Evolutionary conservation across 1,284 basidiomycete genomes (phyloP).

Genomic region (Apiotrichum sp.): DNA sequence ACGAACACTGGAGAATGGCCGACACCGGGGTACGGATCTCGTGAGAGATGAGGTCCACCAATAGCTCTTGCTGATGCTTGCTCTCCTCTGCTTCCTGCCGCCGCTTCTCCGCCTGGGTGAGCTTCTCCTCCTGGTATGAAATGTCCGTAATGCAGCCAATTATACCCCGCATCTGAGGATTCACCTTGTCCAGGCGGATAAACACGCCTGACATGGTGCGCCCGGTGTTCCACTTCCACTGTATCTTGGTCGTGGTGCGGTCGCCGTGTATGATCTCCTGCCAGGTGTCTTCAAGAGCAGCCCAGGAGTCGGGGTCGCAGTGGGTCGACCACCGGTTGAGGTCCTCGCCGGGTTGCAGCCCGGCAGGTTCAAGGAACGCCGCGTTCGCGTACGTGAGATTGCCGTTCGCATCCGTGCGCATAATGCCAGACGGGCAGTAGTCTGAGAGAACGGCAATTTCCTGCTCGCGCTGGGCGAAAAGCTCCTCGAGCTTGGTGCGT

Average conservation of each 20-base stretch:
- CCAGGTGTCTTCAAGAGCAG: conserved; percentile 11
- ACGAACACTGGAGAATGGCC: conserved; percentile 31
- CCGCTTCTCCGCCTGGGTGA: conserved; percentile 24
- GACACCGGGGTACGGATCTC: conserved; percentile 32
- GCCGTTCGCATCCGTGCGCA: conserved; percentile 26
- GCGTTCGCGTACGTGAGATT: conserved; percentile 28
- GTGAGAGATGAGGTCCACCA: conserved; percentile 34
- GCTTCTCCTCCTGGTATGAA: conserved; percentile 31
- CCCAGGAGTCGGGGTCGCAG: conserved; percentile 8
- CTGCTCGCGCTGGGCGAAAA: conserved; percentile 23
- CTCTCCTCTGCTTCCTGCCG: conserved; percentile 24
- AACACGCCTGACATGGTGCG: conserved; percentile 28
- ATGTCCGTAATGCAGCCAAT: conserved; percentile 40
- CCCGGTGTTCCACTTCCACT: conserved; percentile 37
- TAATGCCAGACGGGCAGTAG: conserved; percentile 37
- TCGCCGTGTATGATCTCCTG: conserved; percentile 8
- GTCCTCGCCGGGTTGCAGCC: neutral
- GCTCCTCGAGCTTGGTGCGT: conserved; percentile 20
- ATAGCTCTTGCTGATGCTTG: conserved; percentile 28
- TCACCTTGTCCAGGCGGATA: conserved; percentile 32
- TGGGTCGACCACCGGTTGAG: conserved; percentile 10
- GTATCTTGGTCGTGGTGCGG: conserved; percentile 9
- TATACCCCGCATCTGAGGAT: conserved; percentile 29
- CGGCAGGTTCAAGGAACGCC: conserved; percentile 20
- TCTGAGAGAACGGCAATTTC: conserved; percentile 36